Evolutionary conservation across 2,329 filamentous ascomycete species (phyloP), one percentile per base, ranked within the genome.

Genomic region (Periconia sp.): DNA sequence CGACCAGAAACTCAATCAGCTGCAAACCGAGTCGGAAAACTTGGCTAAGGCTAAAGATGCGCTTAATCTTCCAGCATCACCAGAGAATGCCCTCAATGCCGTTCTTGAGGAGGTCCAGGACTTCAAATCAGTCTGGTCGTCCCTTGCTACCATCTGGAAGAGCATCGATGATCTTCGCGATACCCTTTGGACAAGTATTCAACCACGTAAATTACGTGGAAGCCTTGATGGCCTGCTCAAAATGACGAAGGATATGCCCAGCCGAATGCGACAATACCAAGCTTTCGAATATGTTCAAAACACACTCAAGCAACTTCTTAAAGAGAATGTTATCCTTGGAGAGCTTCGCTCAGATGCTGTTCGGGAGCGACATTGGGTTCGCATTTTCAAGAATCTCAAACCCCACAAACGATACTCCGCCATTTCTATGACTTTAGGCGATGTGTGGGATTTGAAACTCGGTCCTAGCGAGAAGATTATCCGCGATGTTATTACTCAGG

Each of bases 161-260:
- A 96, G 90, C 69, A 80, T 99, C 55, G 94, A 97, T 66, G 93
- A 97, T 66, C 88, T 97, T 15, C 86, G 91, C 30, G 95, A 99
- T 65, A 89, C 86, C 49, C 82, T 96, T 1, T 99, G 95, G 95
- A 95, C 89, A 52, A 96, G 91, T 68, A 90, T 99, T 1, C 92
- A 97, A 70, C 93, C 95, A 9, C 85, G 94, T 59, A 99, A 97
- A 77, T 86, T 99, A 54, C 86, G 94, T 37, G 85, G 90, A 63
- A 90, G 91, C 57, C 87, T 99, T 47, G 93, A 99, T 68, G 88
- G 89, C 45, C 83, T 97, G 49, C 91, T 97, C 73, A 96, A 96
- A 79, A 96, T 96, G 84, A 97, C 92, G 35, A 97, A 96, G 77
- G 93, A 97, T 58, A 97, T 99, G 94, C 94, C 95, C 0, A 96